phyloP scores from a whole-genome alignment of 495 filamentous ascomycete species.

The Penicilliopsis zonata region DNA sequence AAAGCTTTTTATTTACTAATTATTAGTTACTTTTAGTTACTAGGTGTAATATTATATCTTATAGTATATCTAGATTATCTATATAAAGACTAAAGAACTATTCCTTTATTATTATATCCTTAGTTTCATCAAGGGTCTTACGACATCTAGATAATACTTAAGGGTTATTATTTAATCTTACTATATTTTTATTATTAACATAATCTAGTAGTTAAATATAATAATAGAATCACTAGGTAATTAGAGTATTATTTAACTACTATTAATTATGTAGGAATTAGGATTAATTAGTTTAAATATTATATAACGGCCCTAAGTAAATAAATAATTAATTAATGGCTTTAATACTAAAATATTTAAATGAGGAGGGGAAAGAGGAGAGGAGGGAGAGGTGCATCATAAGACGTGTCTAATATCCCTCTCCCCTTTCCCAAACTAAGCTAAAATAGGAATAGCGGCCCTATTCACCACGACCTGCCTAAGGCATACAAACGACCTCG shows the following conservation, averaged over 20 bases:
- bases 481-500: no score
- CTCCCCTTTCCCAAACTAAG: no score
- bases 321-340: not conserved
- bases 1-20: not conserved
- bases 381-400: no score
- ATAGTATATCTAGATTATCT: not conserved
- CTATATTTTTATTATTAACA: not conserved
- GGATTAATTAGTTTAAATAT: no score
- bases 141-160: not conserved
- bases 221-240: not conserved
- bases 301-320: not conserved
- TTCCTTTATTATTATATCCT: not conserved
- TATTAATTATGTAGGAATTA: no score
- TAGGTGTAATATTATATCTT: no score
- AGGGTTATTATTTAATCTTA: not conserved
- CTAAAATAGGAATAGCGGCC: no score
- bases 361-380: no score
- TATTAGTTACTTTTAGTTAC: not conserved
- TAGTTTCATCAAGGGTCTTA: not conserved
- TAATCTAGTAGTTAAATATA: not conserved
- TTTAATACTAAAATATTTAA: not conserved
- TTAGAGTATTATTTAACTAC: no score
- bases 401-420: no score
- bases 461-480: no score
- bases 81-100: not conserved